Evolutionary conservation across 2,329 filamentous ascomycete species (phyloP).

Genomic region (Cercospora canescens): DNA sequence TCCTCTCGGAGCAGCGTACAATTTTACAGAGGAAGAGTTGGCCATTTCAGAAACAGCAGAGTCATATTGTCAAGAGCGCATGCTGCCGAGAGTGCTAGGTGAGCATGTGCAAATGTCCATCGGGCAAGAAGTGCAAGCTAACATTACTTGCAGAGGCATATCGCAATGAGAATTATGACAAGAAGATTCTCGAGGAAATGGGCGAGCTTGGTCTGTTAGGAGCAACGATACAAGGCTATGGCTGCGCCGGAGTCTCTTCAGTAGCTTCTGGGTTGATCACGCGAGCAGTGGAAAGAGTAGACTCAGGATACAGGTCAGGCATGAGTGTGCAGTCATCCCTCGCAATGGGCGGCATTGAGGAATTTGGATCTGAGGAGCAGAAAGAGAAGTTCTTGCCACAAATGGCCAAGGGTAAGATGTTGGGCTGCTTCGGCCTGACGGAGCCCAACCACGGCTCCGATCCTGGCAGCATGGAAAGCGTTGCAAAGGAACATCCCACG

Average conservation of each 20-base stretch:
- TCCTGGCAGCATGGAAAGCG: slow-evolving; percentile 86
- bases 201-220: slow-evolving; percentile 87
- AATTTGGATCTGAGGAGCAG: slow-evolving; percentile 82
- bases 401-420: slow-evolving; percentile 77
- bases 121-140: neutral
- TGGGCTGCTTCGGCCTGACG: slow-evolving; percentile 86
- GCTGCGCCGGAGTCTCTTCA: slow-evolving; percentile 82
- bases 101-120: slow-evolving; percentile 26
- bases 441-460: slow-evolving; percentile 93
- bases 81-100: slow-evolving; percentile 86
- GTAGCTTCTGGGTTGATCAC: slow-evolving; percentile 90
- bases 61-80: slow-evolving; percentile 87
- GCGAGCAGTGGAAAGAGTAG: slow-evolving; percentile 84
- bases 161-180: slow-evolving; percentile 82
- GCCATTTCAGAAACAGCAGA: slow-evolving; percentile 89
- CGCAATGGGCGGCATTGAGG: slow-evolving; percentile 89
- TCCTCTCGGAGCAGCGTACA: slow-evolving; percentile 69
- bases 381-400: slow-evolving; percentile 80
- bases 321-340: slow-evolving; percentile 93
- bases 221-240: slow-evolving; percentile 83
- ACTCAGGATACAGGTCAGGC: slow-evolving; percentile 86
- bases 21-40: slow-evolving; percentile 83
- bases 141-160: slow-evolving; percentile 65
- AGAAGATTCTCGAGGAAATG: slow-evolving; percentile 86
- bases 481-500: slow-evolving; percentile 78